Evolutionary conservation across 1,284 basidiomycete genomes (phyloP).

Genomic region (Microbotryum scabiosae): DNA sequence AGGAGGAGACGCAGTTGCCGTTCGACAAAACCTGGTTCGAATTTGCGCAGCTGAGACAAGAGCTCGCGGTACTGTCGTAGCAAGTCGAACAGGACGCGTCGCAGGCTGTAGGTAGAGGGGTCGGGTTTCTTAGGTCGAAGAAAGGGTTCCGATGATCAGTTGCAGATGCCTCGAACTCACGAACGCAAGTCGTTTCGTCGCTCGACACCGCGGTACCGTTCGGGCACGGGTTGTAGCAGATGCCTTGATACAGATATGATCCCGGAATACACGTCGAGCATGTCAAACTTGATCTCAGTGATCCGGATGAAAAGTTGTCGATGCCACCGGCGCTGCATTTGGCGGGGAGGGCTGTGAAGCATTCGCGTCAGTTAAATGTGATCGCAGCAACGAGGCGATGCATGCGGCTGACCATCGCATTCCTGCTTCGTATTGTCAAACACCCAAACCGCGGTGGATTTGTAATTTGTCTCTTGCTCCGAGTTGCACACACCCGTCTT

Average conservation of each 20-base stretch:
- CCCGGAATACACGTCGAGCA: slow-evolving; percentile 70
- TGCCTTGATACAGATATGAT: slow-evolving; percentile 57
- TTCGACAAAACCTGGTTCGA: slow-evolving; percentile 53
- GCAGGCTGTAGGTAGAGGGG: slow-evolving; percentile 49
- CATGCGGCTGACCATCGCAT: slow-evolving; percentile 60
- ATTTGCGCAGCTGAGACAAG: slow-evolving; percentile 61
- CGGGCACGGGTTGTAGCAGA: slow-evolving; percentile 61
- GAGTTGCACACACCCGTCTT: slow-evolving; percentile 57
- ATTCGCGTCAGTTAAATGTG: slow-evolving; percentile 55
- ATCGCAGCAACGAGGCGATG: background rate
- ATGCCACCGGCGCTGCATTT: slow-evolving; percentile 69
- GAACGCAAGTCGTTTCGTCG: slow-evolving; percentile 39
- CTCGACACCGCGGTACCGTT: slow-evolving; percentile 47
- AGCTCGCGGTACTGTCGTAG: slow-evolving; percentile 50
- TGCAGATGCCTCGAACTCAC: slow-evolving; percentile 56
- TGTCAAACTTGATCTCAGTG: slow-evolving; percentile 55
- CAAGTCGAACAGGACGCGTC: slow-evolving; percentile 64
- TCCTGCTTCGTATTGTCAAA: slow-evolving; percentile 69
- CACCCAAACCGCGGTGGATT: slow-evolving; percentile 52
- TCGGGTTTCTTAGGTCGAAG: slow-evolving; percentile 9
- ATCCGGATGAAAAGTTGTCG: slow-evolving; percentile 57
- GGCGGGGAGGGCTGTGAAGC: slow-evolving; percentile 63
- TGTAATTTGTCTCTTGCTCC: slow-evolving; percentile 12
- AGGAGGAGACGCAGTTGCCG: slow-evolving; percentile 60
- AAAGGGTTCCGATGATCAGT: slow-evolving; percentile 43